These are phyloP conservation scores for Ascochyta clinopodiicola DNA, from an alignment of 2,329 filamentous ascomycete genomes.

Conservation along the genomic window DNA sequence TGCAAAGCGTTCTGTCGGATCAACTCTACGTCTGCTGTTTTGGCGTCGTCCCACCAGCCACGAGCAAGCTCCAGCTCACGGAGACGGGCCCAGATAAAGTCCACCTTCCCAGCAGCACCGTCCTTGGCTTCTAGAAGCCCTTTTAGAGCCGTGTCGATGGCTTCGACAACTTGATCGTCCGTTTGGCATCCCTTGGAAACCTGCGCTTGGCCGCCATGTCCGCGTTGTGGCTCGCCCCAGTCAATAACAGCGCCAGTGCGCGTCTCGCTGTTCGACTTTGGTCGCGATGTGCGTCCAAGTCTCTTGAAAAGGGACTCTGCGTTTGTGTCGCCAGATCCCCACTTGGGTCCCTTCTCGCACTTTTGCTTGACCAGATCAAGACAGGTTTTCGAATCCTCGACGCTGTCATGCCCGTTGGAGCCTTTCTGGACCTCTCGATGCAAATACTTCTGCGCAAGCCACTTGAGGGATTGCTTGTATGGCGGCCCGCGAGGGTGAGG, in stretches of 20 bases:
- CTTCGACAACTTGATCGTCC: conserved; percentile 64
- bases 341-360: conserved; percentile 87
- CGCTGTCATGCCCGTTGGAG: conserved; percentile 80
- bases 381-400: conserved; percentile 90
- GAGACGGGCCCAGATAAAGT: conserved; percentile 69
- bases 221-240: conserved; percentile 79
- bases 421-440: conserved; percentile 87
- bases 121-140: conserved; percentile 53
- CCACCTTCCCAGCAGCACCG: conserved; percentile 60
- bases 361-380: conserved; percentile 95
- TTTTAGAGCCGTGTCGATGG: conserved; percentile 59
- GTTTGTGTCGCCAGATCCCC: conserved; percentile 80
- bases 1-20: conserved; percentile 37
- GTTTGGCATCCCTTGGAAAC: conserved; percentile 63
- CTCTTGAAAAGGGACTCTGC: conserved; percentile 91
- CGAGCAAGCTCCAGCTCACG: conserved; percentile 66
- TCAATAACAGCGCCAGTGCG: conserved; percentile 77
- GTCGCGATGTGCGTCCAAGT: conserved; percentile 64
- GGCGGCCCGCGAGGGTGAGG: conserved; percentile 90
- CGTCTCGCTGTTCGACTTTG: conserved; percentile 44
- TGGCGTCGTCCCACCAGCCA: conserved; percentile 65
- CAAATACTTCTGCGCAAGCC: conserved; percentile 84
- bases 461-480: conserved; percentile 89
- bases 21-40: conserved; percentile 46
- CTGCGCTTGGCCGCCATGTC: conserved; percentile 63